These are phyloP conservation scores for Ilyonectria mors-panacis DNA, from an alignment of 2,329 filamentous ascomycete genomes.

Conservation along the genomic window DNA sequence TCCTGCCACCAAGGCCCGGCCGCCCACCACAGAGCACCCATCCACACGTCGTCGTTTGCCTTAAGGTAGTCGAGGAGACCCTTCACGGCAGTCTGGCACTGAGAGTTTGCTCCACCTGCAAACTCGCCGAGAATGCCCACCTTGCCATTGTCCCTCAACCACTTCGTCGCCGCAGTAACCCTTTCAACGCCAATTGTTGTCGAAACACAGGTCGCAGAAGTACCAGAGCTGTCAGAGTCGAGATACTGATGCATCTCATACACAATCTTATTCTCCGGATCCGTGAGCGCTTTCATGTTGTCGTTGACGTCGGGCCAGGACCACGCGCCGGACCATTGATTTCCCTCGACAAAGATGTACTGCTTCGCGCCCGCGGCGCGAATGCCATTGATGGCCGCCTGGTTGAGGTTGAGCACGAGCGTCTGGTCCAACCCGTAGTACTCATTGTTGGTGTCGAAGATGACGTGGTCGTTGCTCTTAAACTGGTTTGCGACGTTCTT, in stretches of 20 bases:
- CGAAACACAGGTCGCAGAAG: slow-evolving; percentile 62
- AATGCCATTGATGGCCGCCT: slow-evolving; percentile 75
- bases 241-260: slow-evolving; percentile 76
- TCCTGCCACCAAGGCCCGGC: slow-evolving; percentile 72
- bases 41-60: slow-evolving; percentile 72
- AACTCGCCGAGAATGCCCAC: slow-evolving; percentile 70
- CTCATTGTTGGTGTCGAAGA: slow-evolving; percentile 79
- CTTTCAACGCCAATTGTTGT: slow-evolving; percentile 65
- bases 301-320: slow-evolving; percentile 58
- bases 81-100: slow-evolving; percentile 67
- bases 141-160: slow-evolving; percentile 70
- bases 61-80: slow-evolving; percentile 67
- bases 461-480: slow-evolving; percentile 66
- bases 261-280: slow-evolving; percentile 65
- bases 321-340: slow-evolving; percentile 69
- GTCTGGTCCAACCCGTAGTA: slow-evolving; percentile 74
- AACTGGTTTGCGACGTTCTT: slow-evolving; percentile 68
- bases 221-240: slow-evolving; percentile 69
- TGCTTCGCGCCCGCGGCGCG: slow-evolving; percentile 72
- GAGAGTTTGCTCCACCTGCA: slow-evolving; percentile 66
- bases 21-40: slow-evolving; percentile 70
- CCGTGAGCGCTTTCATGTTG: slow-evolving; percentile 59
- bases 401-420: slow-evolving; percentile 73
- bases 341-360: slow-evolving; percentile 71
- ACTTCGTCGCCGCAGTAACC: slow-evolving; percentile 64